Evolutionary conservation across 805 yeast genomes (phyloP).

Genomic region (Kuraishia piskuri): DNA sequence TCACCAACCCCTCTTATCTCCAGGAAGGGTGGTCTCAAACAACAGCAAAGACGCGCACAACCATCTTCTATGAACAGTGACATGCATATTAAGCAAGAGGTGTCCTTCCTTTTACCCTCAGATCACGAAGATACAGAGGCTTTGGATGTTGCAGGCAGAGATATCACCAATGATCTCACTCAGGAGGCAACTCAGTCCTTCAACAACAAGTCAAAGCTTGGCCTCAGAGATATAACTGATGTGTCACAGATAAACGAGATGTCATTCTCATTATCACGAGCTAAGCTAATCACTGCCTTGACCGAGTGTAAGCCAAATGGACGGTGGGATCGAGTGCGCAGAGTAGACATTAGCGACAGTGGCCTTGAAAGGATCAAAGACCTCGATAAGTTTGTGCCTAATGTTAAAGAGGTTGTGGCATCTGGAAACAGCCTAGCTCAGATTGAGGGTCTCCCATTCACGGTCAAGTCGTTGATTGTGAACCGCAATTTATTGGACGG

Average conservation of each 20-base stretch:
- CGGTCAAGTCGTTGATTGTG: conserved; percentile 28
- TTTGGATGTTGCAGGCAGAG: background rate
- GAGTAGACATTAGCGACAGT: conserved; percentile 25
- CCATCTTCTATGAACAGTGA: background rate
- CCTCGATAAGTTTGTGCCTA: conserved; percentile 35
- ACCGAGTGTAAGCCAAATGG: conserved; percentile 31
- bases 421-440: conserved; percentile 32
- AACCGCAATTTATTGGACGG: conserved; percentile 29
- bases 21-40: background rate
- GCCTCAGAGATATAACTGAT: conserved; percentile 21
- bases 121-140: conserved; percentile 1
- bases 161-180: background rate
- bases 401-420: conserved; percentile 28
- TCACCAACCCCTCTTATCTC: conserved; percentile 1
- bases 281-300: conserved; percentile 33
- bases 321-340: conserved; percentile 33
- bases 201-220: conserved; percentile 3
- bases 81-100: conserved; percentile 8
- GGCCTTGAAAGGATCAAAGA: conserved; percentile 33
- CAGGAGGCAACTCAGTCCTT: conserved; percentile 1
- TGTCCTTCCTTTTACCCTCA: conserved; percentile 12
- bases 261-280: conserved; percentile 40
- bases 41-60: background rate
- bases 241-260: conserved; percentile 29
- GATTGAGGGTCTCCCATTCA: conserved; percentile 36